Conservation (phyloP, 805 yeast species). For the Wickerhamiella domercqiae region DNA sequence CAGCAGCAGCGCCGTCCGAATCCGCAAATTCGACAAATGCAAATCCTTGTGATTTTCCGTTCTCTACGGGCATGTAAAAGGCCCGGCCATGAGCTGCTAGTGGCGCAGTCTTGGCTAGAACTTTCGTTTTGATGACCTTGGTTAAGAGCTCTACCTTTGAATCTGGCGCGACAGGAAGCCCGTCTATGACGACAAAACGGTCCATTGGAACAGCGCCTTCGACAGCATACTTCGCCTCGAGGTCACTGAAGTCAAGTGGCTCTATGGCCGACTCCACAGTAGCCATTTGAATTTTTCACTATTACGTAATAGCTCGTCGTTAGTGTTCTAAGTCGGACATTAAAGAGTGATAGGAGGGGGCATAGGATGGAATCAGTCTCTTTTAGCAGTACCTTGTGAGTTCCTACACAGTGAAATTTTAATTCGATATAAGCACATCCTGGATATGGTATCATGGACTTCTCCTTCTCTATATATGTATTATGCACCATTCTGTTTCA, state of each 20-base stretch:
- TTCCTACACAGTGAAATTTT: no score
- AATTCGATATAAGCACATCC: no score
- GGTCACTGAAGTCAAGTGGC: constrained; percentile 60
- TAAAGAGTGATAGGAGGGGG: no score
- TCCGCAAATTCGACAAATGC: constrained; percentile 64
- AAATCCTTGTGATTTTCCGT: constrained; percentile 71
- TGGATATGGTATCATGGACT: no score
- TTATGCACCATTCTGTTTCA: no score
- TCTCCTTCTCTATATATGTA: no score
- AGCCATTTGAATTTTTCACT: constrained; percentile 8
- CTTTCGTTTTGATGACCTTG: constrained; percentile 62
- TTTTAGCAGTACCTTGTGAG: no score
- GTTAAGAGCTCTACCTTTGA: constrained; percentile 67
- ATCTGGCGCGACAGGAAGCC: constrained; percentile 91
- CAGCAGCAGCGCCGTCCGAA: constrained; percentile 53
- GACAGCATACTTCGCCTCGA: constrained; percentile 60
- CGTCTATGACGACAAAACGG: constrained; percentile 74
- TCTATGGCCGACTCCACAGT: constrained; percentile 7
- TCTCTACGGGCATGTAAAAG: constrained; percentile 61
- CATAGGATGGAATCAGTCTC: no score
- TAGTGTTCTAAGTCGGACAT: no score
- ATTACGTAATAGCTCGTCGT: no score
- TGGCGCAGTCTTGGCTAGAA: constrained; percentile 63
- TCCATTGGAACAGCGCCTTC: constrained; percentile 50
- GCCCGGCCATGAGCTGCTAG: constrained; percentile 38